Conservation (phyloP, 148 eudicot genomes). For the Gaultheria prostrata region DNA sequence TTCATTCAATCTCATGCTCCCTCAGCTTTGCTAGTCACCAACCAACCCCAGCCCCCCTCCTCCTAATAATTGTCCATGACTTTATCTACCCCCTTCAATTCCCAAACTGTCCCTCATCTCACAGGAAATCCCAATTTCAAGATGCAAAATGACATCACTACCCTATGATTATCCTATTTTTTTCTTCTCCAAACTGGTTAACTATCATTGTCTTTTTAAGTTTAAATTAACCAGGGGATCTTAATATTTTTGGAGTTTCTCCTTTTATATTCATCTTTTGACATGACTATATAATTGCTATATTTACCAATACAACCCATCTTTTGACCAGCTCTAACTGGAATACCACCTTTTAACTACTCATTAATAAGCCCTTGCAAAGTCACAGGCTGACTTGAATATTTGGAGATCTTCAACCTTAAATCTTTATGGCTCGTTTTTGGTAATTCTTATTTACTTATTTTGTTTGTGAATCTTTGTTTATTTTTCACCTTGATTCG, state of each 20-base stretch:
- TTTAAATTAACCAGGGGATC: not conserved
- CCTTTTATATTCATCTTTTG: not conserved
- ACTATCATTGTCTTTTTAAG: not conserved
- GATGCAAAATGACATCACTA: not conserved
- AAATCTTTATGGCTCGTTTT: not conserved
- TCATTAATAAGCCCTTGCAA: not conserved
- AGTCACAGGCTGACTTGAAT: not conserved
- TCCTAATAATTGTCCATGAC: slow-evolving; percentile 12
- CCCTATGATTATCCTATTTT: not conserved
- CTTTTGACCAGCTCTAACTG: not conserved
- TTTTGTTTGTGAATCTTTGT: no score
- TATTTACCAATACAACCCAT: not conserved
- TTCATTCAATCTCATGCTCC: not conserved
- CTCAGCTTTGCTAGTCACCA: slow-evolving; percentile 6
- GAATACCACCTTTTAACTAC: not conserved
- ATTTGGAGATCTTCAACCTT: not conserved
- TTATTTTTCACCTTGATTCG: no score
- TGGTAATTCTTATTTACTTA: not conserved
- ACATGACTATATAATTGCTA: not conserved
- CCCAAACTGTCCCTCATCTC: slow-evolving; percentile 5
- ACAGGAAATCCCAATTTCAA: not conserved
- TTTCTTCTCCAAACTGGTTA: not conserved
- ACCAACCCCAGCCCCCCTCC: slow-evolving; percentile 11
- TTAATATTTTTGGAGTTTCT: not conserved
- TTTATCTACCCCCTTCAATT: slow-evolving; percentile 7